Conservation (phyloP, 2,329 filamentous ascomycete genomes). For the Penicillium glabrum region DNA sequence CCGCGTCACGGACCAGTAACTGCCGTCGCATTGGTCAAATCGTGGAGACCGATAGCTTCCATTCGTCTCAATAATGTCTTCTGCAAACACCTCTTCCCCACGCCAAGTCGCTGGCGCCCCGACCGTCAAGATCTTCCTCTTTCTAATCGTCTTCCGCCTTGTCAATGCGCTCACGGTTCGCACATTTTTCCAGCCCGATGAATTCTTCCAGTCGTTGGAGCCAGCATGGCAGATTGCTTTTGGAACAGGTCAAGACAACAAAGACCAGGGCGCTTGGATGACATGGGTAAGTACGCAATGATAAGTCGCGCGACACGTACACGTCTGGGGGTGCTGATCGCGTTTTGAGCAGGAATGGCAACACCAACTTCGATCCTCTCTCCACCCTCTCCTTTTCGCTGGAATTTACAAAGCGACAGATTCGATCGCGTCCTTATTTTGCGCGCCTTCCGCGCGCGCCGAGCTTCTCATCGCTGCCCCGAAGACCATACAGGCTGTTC, state of each 20-base stretch:
- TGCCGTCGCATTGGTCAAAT: not conserved
- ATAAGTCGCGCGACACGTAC: not conserved
- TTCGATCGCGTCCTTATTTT: conserved; percentile 55
- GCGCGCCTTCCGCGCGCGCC: conserved; percentile 57
- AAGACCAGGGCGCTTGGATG: conserved; percentile 77
- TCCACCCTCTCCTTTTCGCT: conserved; percentile 88
- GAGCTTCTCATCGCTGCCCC: conserved; percentile 71
- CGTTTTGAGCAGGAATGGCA: conserved; percentile 75
- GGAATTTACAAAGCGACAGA: conserved; percentile 67
- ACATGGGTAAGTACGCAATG: conserved; percentile 72
- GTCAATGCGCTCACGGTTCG: conserved; percentile 74
- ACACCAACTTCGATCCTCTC: conserved; percentile 79
- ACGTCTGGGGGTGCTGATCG: not conserved
- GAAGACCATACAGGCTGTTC: conserved; percentile 71
- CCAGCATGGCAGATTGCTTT: conserved; percentile 90
- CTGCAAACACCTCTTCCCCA: conserved; percentile 8
- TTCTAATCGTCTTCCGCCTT: conserved; percentile 67
- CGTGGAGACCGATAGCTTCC: not conserved
- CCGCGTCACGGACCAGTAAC: not conserved
- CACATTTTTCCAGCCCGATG: conserved; percentile 98
- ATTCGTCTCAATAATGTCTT: conserved; percentile 5
- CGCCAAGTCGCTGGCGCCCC: conserved; percentile 9
- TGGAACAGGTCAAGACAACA: conserved; percentile 46
- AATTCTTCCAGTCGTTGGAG: conserved; percentile 94
- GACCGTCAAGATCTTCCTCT: conserved; percentile 34